Evolutionary conservation across 805 yeast genomes (phyloP).

Genomic region (Lipomyces orientalis): DNA sequence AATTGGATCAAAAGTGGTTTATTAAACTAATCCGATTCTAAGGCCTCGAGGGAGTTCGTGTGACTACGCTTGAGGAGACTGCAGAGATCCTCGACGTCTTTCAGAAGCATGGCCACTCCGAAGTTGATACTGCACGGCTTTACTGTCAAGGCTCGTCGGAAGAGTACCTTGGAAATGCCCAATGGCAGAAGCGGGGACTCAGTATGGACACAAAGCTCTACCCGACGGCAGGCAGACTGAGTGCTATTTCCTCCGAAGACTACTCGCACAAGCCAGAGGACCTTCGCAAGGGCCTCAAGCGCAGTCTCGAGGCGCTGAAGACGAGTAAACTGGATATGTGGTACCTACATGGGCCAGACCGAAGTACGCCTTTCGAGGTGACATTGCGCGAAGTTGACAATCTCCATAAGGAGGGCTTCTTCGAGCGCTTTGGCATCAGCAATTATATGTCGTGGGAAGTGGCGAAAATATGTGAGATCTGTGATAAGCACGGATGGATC

Average conservation of each 20-base stretch:
- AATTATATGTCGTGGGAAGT: conserved; percentile 40
- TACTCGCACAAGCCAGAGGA: neutral
- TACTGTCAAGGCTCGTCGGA: conserved; percentile 36
- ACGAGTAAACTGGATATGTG: conserved; percentile 35
- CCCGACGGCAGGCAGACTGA: conserved; percentile 24
- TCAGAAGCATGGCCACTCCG: conserved; percentile 17
- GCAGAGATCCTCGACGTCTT: neutral
- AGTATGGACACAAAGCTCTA: conserved; percentile 37
- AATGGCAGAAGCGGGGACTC: conserved; percentile 23
- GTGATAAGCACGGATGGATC: conserved; percentile 13
- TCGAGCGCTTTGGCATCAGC: conserved; percentile 40
- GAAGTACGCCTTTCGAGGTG: conserved; percentile 39
- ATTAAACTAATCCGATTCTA: too few species aligned
- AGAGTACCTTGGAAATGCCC: conserved; percentile 26
- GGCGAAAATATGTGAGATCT: conserved; percentile 22
- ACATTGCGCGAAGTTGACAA: conserved; percentile 39
- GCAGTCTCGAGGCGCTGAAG: conserved; percentile 31
- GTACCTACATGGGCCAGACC: conserved; percentile 38
- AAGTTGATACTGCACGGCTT: conserved; percentile 41
- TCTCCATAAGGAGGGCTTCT: conserved; percentile 39
- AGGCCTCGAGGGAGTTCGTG: neutral
- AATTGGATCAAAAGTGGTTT: too few species aligned
- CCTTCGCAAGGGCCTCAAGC: conserved; percentile 14
- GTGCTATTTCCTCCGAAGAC: too few species aligned
- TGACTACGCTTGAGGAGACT: neutral